These are phyloP conservation scores for Aspergillus panamensis DNA, from an alignment of 495 filamentous ascomycete species.

Conservation along the genomic window DNA sequence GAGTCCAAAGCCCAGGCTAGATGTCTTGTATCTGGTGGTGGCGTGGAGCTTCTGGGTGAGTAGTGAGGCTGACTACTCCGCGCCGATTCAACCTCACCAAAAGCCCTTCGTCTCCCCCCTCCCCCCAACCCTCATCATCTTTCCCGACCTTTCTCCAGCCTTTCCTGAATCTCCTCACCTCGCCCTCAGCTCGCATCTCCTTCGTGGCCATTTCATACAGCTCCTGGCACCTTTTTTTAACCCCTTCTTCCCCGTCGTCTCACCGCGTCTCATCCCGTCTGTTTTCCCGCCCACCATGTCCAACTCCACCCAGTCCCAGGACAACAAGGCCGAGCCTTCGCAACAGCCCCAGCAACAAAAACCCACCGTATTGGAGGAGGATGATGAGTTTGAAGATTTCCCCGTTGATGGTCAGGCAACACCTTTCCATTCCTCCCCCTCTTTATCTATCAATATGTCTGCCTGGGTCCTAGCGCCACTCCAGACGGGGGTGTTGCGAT, in stretches of 20 bases:
- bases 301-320: constrained; percentile 35
- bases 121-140: constrained; percentile 2
- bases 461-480: background rate
- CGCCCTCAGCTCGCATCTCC: background rate
- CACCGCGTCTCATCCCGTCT: background rate
- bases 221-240: background rate
- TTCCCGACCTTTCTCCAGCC: background rate
- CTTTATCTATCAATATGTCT: background rate
- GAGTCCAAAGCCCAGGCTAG: too few relatives aligned
- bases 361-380: constrained; percentile 78
- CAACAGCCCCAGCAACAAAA: constrained; percentile 52
- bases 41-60: background rate
- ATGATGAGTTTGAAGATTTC: constrained; percentile 99
- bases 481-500: background rate
- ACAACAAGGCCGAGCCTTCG: constrained; percentile 33
- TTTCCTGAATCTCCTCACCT: background rate
- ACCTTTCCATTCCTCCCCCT: background rate
- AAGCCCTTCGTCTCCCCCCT: constrained; percentile 1
- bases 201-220: background rate
- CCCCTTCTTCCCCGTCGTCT: background rate
- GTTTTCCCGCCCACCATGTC: constrained; percentile 36
- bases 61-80: background rate
- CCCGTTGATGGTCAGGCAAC: constrained; percentile 75
- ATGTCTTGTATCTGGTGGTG: background rate
- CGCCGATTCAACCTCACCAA: background rate